These are phyloP conservation scores for Penicillium ucsense DNA, from an alignment of 495 filamentous ascomycete genomes.

Conservation along the genomic window DNA sequence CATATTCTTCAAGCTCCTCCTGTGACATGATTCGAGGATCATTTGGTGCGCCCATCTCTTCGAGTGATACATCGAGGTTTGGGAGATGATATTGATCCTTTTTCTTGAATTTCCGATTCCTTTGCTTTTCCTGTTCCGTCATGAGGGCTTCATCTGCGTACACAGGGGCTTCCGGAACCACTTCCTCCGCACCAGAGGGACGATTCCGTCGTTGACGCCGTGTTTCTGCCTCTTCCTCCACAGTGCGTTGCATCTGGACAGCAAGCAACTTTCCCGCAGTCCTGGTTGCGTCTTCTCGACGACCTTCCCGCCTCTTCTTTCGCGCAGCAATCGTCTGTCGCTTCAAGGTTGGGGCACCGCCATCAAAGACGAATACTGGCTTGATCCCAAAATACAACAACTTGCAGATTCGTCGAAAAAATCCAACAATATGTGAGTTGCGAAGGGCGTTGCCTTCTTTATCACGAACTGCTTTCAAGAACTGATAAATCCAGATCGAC, in stretches of 20 bases:
- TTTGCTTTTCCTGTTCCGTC: slow-evolving; percentile 63
- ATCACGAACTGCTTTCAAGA: slow-evolving; percentile 95
- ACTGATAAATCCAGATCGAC: slow-evolving; percentile 99
- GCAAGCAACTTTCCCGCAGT: slow-evolving; percentile 87
- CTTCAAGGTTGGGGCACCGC: slow-evolving; percentile 84
- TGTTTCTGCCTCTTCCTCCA: slow-evolving; percentile 70
- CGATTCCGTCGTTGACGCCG: slow-evolving; percentile 40
- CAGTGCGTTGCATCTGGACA: slow-evolving; percentile 80
- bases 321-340: slow-evolving; percentile 76
- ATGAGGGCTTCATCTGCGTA: slow-evolving; percentile 85
- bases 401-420: slow-evolving; percentile 97
- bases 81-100: slow-evolving; percentile 93
- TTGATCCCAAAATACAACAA: slow-evolving; percentile 92
- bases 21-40: slow-evolving; percentile 92
- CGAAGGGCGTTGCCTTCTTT: slow-evolving; percentile 95
- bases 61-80: slow-evolving; percentile 62
- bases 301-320: slow-evolving; percentile 73
- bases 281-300: slow-evolving; percentile 81
- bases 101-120: slow-evolving; percentile 72
- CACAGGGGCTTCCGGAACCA: slow-evolving; percentile 61
- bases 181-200: slow-evolving; percentile 51
- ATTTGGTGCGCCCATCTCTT: slow-evolving; percentile 78
- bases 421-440: slow-evolving; percentile 90
- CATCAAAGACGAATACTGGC: slow-evolving; percentile 97
- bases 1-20: slow-evolving; percentile 88